Percentiles rank a stretch among this genome's conserved stretches.
phyloP scores from a whole-genome alignment of 192 early-diverging fungal species.

The Gryganskiella cystojenkinii region DNA sequence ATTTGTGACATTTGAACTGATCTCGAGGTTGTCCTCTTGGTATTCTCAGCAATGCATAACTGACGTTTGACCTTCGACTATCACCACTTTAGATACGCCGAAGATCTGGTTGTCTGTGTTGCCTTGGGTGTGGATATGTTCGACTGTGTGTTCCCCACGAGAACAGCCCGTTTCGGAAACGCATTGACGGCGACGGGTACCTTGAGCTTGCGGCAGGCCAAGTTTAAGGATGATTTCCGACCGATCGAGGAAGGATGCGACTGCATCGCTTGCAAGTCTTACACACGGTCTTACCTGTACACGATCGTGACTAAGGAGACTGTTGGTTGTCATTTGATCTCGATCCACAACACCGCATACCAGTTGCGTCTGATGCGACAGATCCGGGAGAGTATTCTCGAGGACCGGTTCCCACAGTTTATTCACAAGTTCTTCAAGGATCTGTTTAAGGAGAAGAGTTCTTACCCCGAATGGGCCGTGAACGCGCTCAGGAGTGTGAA shows the following conservation, averaged over 20 bases:
- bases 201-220: slow-evolving; percentile 69
- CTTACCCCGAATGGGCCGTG: slow-evolving; percentile 78
- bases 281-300: slow-evolving; percentile 79
- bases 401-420: slow-evolving; percentile 75
- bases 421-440: slow-evolving; percentile 75
- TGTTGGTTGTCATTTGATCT: slow-evolving; percentile 82
- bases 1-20: neutral
- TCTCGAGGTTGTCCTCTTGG: neutral
- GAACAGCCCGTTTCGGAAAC: slow-evolving; percentile 91
- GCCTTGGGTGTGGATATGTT: slow-evolving; percentile 93
- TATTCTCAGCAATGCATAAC: no score
- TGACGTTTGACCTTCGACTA: no score
- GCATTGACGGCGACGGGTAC: slow-evolving; percentile 81
- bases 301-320: slow-evolving; percentile 79
- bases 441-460: slow-evolving; percentile 69
- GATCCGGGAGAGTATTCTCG: slow-evolving; percentile 76
- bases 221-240: slow-evolving; percentile 68
- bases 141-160: slow-evolving; percentile 91
- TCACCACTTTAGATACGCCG: slow-evolving; percentile 75
- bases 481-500: slow-evolving; percentile 77
- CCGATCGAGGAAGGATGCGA: slow-evolving; percentile 84
- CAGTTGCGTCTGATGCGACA: slow-evolving; percentile 86
- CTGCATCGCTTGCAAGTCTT: slow-evolving; percentile 79
- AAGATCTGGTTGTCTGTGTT: slow-evolving; percentile 86
- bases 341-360: slow-evolving; percentile 87